Conservation (phyloP, 2,329 filamentous ascomycete genomes). For the Cladorrhinum sp. region DNA sequence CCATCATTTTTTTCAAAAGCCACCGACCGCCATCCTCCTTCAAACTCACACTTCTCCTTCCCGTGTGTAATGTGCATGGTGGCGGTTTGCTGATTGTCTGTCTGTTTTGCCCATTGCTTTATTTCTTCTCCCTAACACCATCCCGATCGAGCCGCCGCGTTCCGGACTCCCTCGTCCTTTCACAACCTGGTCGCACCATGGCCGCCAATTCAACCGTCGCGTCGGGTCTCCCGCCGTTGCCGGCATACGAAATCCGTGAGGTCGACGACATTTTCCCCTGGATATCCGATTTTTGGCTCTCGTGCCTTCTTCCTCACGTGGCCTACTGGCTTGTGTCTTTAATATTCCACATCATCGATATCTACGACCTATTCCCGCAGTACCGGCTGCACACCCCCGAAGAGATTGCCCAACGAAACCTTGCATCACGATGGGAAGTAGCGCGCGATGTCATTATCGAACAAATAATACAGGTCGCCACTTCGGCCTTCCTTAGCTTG, state of each 20-base stretch:
- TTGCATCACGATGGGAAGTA: slow-evolving; percentile 79
- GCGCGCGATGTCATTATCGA: slow-evolving; percentile 88
- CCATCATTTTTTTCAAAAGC: slow-evolving; percentile 5
- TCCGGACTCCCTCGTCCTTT: too few relatives aligned
- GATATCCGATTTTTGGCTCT: slow-evolving; percentile 77
- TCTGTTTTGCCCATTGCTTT: background rate
- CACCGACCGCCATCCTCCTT: background rate
- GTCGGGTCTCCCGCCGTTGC: slow-evolving; percentile 76
- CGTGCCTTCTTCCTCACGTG: slow-evolving; percentile 71
- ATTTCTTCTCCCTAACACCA: background rate
- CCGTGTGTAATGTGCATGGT: background rate
- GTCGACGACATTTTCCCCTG: slow-evolving; percentile 71
- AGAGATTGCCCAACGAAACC: slow-evolving; percentile 83
- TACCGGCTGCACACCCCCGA: slow-evolving; percentile 94
- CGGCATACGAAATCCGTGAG: slow-evolving; percentile 70
- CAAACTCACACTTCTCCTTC: background rate
- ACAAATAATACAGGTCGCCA: slow-evolving; percentile 80
- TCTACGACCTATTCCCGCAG: slow-evolving; percentile 79
- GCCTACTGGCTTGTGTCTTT: slow-evolving; percentile 87
- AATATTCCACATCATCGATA: slow-evolving; percentile 84
- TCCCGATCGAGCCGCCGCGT: background rate
- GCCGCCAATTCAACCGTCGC: slow-evolving; percentile 48
- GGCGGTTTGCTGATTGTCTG: background rate
- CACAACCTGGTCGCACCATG: slow-evolving; percentile 6
- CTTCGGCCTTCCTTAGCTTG: slow-evolving; percentile 64